Evolutionary conservation across 352 stramenopile species (phyloP).

Genomic region (Blastocystis sp.): DNA sequence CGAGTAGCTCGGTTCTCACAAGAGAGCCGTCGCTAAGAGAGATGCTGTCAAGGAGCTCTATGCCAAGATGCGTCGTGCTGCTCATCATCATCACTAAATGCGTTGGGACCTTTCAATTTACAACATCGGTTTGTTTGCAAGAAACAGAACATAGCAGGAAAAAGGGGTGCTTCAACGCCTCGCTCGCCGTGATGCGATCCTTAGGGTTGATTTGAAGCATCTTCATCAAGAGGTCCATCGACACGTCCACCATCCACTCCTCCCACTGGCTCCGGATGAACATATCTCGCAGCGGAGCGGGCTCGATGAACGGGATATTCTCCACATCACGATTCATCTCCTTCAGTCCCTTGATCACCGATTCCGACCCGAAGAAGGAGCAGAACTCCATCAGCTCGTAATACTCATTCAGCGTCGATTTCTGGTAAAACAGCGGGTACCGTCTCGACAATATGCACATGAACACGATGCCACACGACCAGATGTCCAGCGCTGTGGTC

Average conservation of each 20-base stretch:
- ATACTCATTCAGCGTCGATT: constrained; percentile 66
- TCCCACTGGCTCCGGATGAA: constrained; percentile 44
- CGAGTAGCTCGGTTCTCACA: constrained; percentile 47
- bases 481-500: constrained; percentile 61
- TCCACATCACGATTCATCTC: constrained; percentile 61
- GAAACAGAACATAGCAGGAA: neutral
- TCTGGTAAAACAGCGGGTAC: constrained; percentile 68
- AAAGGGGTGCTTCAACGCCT: constrained; percentile 65
- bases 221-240: constrained; percentile 61
- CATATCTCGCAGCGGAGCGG: constrained; percentile 20
- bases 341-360: constrained; percentile 25
- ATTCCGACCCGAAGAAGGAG: constrained; percentile 52
- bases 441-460: constrained; percentile 52
- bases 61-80: constrained; percentile 61
- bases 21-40: constrained; percentile 61
- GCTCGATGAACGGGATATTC: constrained; percentile 46
- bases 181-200: constrained; percentile 56
- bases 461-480: constrained; percentile 69
- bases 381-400: constrained; percentile 62
- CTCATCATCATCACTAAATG: constrained; percentile 37
- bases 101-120: neutral
- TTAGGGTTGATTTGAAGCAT: constrained; percentile 64
- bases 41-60: constrained; percentile 64
- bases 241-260: constrained; percentile 59
- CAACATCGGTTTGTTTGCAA: neutral